Evolutionary conservation across 2,329 filamentous ascomycete species (phyloP), one percentile per base, ranked within the genome.

Genomic region (Phialocephala sp.): DNA sequence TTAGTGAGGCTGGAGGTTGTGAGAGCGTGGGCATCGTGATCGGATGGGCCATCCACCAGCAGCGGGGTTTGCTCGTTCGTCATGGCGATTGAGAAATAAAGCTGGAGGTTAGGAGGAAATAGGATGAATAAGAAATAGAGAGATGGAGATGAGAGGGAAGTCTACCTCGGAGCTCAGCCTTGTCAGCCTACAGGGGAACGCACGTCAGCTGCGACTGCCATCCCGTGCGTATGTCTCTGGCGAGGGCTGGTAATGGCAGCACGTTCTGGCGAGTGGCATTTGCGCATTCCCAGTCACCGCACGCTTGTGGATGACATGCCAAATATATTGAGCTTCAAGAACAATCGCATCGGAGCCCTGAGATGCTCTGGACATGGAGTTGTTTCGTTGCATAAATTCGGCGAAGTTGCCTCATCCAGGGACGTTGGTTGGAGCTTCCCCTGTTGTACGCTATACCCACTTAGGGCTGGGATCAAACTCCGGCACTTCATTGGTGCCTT

Each of bases 1-100:
- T 62, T 72, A 14, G 62, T 65, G 57, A 74, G 68, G 57, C 69
- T 72, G 22, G 62, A 50, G 37, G 55, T 47, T 58, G 32, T 18
- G 60, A 50, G 27, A 37, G 32, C 11, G 50, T 45, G 22, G 20
- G 32, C 15, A 18, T 61, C 37, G n/a, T n/a, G n/a, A 35, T 62
- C 35, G 62, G 50, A 27, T 54, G 50, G 50, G 27, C 50, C 50
- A n/a, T 54, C 50, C 1, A 54, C 15, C 24, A 54, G 50, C 8
- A 54, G 50, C 4, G 50, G 50, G 11, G 24, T 54, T 5, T 32
- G 50, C 24, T 54, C 50, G 24, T 54, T 54, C 50, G 50, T 8
- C 50, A 54, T 54, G 50, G 24, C 14, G 50, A 27, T 6, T 22
- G 8, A 32, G 32, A 18, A 32, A n/a, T n/a, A n/a, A 6, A 54